A percentile compares a stretch with the other conserved stretches of the same genome.
phyloP scores from a whole-genome alignment of 2,329 filamentous ascomycete species.

The Neofusicoccum parvum region DNA sequence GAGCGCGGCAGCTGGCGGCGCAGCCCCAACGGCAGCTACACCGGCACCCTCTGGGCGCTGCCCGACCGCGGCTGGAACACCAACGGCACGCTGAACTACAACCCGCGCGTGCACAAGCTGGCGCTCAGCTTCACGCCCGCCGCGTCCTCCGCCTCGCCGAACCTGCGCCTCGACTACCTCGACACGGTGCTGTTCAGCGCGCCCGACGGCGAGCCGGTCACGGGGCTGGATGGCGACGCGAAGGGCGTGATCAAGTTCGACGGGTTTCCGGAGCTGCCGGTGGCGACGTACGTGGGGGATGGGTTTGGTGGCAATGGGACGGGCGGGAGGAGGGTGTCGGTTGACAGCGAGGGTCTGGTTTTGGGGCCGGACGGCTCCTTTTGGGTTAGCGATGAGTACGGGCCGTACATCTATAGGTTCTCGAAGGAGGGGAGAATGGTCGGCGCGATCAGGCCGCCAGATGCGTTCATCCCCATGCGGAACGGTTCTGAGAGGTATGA shows the following conservation, averaged over 20 bases:
- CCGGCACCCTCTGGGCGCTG: slow-evolving; percentile 63
- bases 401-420: slow-evolving; percentile 71
- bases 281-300: slow-evolving; percentile 65
- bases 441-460: slow-evolving; percentile 64
- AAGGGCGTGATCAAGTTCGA: slow-evolving; percentile 56
- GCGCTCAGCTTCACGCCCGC: slow-evolving; percentile 60
- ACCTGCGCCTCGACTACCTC: slow-evolving; percentile 63
- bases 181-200: slow-evolving; percentile 67
- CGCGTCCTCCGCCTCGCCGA: slow-evolving; percentile 57
- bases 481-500: slow-evolving; percentile 54
- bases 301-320: slow-evolving; percentile 65
- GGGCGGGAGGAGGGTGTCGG: slow-evolving; percentile 60
- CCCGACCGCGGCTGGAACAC: slow-evolving; percentile 77
- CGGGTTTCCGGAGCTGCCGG: slow-evolving; percentile 64
- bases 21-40: slow-evolving; percentile 61
- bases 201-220: slow-evolving; percentile 63
- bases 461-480: slow-evolving; percentile 65
- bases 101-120: slow-evolving; percentile 70
- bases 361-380: slow-evolving; percentile 63
- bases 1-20: slow-evolving; percentile 62
- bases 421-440: slow-evolving; percentile 60
- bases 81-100: slow-evolving; percentile 54
- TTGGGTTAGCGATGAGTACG: slow-evolving; percentile 72
- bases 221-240: slow-evolving; percentile 64
- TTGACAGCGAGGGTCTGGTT: slow-evolving; percentile 70